Percentiles rank a stretch among this genome's conserved stretches.
Conservation (phyloP, 805 yeast species). For the Blastobotrys chiropterorum region DNA sequence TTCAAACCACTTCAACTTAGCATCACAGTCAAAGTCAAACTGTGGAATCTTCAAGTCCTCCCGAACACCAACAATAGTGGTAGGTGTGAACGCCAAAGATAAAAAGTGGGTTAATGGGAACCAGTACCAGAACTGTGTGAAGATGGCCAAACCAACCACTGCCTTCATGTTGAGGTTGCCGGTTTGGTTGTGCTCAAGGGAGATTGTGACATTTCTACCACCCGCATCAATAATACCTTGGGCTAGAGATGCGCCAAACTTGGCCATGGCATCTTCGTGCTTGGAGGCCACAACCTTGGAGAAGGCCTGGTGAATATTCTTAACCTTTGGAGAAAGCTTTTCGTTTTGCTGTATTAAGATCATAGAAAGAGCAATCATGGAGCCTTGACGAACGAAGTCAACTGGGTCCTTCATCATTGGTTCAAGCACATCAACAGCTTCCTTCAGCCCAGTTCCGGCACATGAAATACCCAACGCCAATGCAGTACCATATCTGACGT, state of each 20-base stretch:
- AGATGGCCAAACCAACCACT: slow-evolving; percentile 84
- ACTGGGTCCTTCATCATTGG: slow-evolving; percentile 91
- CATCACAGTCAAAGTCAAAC: slow-evolving; percentile 72
- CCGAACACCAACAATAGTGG: slow-evolving; percentile 80
- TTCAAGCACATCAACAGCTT: slow-evolving; percentile 87
- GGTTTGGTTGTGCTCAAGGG: slow-evolving; percentile 76
- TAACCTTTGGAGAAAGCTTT: slow-evolving; percentile 71
- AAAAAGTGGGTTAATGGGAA: slow-evolving; percentile 93
- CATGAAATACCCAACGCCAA: slow-evolving; percentile 95
- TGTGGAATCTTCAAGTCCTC: slow-evolving; percentile 83
- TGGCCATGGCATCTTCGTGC: slow-evolving; percentile 94
- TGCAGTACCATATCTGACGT: slow-evolving; percentile 97
- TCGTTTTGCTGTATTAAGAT: slow-evolving; percentile 84
- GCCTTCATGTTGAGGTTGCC: slow-evolving; percentile 88
- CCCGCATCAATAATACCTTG: slow-evolving; percentile 99
- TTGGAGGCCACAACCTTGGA: slow-evolving; percentile 75
- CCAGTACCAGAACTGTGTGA: slow-evolving; percentile 97
- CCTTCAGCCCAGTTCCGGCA: slow-evolving; percentile 85
- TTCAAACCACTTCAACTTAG: slow-evolving; percentile 71
- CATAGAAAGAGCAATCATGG: slow-evolving; percentile 88
- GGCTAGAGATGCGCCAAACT: slow-evolving; percentile 94
- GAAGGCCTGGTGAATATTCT: slow-evolving; percentile 64
- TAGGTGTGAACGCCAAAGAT: slow-evolving; percentile 86
- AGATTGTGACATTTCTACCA: slow-evolving; percentile 94
- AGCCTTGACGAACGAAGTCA: slow-evolving; percentile 97